Base-by-base conservation (phyloP, 352 stramenopile genomes). In the Phytophthora sansomeana region DNA sequence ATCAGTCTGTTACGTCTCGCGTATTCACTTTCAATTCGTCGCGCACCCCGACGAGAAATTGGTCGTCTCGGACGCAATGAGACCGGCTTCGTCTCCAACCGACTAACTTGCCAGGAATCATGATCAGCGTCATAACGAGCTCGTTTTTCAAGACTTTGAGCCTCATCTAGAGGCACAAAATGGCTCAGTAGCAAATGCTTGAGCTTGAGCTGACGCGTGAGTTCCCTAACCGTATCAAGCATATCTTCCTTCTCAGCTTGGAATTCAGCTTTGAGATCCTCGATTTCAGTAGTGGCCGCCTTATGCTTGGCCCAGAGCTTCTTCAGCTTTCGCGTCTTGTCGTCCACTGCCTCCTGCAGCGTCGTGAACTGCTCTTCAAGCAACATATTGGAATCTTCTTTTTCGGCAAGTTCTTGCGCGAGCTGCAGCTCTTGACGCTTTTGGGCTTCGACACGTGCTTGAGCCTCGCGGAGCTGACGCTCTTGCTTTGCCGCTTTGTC, bases 291-390 rank as follows among this genome's bases (percentile, higher is more conserved):
- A 39, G 87, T 87, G 7, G 88, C 87, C 2, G 86, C 84, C 58
- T 98, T 93, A 70, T 98, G 97, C 74, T 99, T 99, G 14, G 73
- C 75, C 83, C 85, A 98, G 14, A 99, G 70, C 66, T 98, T 99
- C 62, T 98, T 97, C 26, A 99, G 78, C 71, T 99, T 98, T 17
- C 90, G 90, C 0, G 95, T 98, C 74, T 98, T 98, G 41, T 92
- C 90, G 48, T 98, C 85, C 5, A 98, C 92, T 64, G 98, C 91
- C 36, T 98, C 95, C 30, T 92, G 84, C 19, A 97, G 57, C 11
- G 77, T 94, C 32, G 77, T 78, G 67, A 97, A 98, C 69, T 97
- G 91, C 55, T 98, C 92, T 61, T 98, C 88, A 4, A 98, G 68
- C 29, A 97, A 50, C 65, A 98, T 69, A 52, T 97, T 97, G 24